These are phyloP conservation scores for Saturnispora hagleri DNA, from an alignment of 805 yeast species.

Conservation along the genomic window DNA sequence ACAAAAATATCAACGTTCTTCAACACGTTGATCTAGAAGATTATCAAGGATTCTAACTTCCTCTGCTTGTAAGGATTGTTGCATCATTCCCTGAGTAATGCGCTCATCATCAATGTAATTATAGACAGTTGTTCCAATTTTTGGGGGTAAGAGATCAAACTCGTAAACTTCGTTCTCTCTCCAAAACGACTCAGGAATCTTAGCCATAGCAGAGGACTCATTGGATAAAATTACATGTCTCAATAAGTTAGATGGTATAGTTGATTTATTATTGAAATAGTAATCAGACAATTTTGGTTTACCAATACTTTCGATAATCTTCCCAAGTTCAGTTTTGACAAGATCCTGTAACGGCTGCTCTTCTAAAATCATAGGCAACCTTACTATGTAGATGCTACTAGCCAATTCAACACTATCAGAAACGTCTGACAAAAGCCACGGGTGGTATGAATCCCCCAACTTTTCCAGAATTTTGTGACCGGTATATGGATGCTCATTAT, in stretches of 20 bases:
- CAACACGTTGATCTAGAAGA: constrained; percentile 13
- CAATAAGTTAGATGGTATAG: constrained; percentile 52
- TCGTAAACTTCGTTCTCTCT: constrained; percentile 53
- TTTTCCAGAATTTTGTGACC: constrained; percentile 41
- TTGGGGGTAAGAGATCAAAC: constrained; percentile 67
- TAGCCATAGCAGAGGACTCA: constrained; percentile 62
- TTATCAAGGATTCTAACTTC: constrained; percentile 21
- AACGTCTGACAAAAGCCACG: constrained; percentile 21
- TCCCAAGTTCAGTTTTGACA: constrained; percentile 15
- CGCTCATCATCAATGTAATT: constrained; percentile 40
- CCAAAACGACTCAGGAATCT: constrained; percentile 56
- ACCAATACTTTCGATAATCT: constrained; percentile 11
- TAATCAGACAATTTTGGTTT: constrained; percentile 13
- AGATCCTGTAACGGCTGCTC: constrained; percentile 38
- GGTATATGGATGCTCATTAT: constrained; percentile 46
- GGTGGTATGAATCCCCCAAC: constrained; percentile 31
- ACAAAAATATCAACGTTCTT: constrained; percentile 6
- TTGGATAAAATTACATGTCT: constrained; percentile 65
- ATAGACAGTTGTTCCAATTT: constrained; percentile 33
- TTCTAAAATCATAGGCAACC: constrained; percentile 49
- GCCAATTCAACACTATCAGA: constrained; percentile 33
- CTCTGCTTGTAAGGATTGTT: constrained; percentile 17
- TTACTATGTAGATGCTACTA: constrained; percentile 48
- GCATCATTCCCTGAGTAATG: constrained; percentile 33
- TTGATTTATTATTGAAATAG: constrained; percentile 17